These are phyloP conservation scores for Isochrysis galbana DNA, from an alignment of 78 protist species.

Conservation along the genomic window DNA sequence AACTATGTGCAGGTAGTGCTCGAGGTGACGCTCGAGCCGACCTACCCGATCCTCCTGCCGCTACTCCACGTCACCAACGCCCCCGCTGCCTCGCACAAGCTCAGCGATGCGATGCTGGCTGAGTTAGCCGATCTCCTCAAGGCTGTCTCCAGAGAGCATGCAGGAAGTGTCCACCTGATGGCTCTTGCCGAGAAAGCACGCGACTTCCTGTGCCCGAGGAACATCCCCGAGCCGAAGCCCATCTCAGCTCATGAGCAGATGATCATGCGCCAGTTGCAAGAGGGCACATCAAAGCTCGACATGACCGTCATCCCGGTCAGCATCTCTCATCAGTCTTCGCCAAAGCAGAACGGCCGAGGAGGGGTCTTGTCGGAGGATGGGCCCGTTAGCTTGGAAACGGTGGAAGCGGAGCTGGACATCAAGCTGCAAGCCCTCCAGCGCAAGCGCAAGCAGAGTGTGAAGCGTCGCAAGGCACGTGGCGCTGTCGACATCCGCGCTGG, in stretches of 20 bases:
- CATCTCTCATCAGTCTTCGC: not conserved
- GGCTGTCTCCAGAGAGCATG: not conserved
- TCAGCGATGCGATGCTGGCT: not conserved
- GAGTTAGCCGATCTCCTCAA: not conserved
- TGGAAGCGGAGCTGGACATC: not conserved
- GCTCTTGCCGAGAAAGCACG: not conserved
- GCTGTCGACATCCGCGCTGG: not conserved
- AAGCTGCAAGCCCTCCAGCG: not conserved
- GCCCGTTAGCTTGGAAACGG: not conserved
- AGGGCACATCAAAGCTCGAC: not conserved
- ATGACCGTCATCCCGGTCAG: not conserved
- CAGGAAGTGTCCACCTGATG: not conserved
- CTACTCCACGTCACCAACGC: not conserved
- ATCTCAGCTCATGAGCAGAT: not conserved
- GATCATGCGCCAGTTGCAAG: not conserved
- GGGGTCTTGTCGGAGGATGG: not conserved
- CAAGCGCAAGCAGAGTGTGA: not conserved
- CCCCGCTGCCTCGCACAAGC: not conserved
- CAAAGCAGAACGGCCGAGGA: not conserved
- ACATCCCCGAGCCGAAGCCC: not conserved
- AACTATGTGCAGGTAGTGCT: not conserved
- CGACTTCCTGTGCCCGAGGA: not conserved
- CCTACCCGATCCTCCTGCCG: constrained; percentile 4
- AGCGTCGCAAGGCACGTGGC: not conserved
- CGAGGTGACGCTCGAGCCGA: not conserved